Evolutionary conservation across 2,329 filamentous ascomycete genomes (phyloP).

Genomic region (Trichoderma oligosporum): DNA sequence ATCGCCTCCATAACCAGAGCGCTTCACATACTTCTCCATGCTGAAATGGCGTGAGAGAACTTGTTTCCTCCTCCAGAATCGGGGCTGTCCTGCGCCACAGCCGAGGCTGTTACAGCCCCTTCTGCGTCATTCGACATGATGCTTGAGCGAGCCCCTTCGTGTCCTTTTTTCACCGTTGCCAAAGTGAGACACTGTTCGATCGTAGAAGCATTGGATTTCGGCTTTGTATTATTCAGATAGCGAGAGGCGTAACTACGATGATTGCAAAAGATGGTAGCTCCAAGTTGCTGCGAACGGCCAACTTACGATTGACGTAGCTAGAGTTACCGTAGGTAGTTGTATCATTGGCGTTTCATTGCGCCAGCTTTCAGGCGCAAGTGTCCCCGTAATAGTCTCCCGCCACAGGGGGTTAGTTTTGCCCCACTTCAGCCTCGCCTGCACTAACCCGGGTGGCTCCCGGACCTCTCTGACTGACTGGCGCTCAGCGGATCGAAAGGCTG

Average conservation of each 20-base stretch:
- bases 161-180: not conserved
- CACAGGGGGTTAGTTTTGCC: slow-evolving; percentile 12
- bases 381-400: slow-evolving; percentile 7
- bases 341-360: not conserved
- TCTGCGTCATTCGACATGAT: slow-evolving; percentile 34
- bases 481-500: slow-evolving; percentile 6
- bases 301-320: slow-evolving; percentile 17
- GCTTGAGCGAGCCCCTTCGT: slow-evolving; percentile 1
- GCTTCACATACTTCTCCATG: slow-evolving; percentile 75
- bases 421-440: slow-evolving; percentile 22
- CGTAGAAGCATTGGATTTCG: not conserved
- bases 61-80: slow-evolving; percentile 69
- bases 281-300: not conserved
- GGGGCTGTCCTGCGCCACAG: slow-evolving; percentile 15
- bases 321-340: too few species aligned
- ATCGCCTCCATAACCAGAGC: not conserved
- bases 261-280: not conserved
- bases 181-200: not conserved
- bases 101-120: slow-evolving; percentile 24
- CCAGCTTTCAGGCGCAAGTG: not conserved
- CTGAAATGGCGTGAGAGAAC: slow-evolving; percentile 92
- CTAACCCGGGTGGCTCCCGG: slow-evolving; percentile 3
- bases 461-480: too few species aligned
- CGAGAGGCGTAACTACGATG: not conserved
- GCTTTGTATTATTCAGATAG: not conserved